Evolutionary conservation across 257 asterid genomes (phyloP).

Genomic region (Vinca minor): DNA sequence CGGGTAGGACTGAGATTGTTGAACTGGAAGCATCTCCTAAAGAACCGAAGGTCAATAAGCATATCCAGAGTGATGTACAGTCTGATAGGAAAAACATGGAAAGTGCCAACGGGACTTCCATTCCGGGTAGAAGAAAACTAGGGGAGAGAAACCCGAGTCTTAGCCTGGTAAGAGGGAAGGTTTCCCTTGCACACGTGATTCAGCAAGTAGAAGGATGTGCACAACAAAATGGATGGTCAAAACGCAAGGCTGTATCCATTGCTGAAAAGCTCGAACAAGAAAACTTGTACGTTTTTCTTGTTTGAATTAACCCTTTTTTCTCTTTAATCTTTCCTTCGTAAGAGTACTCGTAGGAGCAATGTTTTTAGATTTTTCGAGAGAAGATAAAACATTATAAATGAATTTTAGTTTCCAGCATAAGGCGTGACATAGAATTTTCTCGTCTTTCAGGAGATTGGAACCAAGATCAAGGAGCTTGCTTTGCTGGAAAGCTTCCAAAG

Average conservation of each 20-base stretch:
- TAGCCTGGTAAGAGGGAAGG: constrained; percentile 77
- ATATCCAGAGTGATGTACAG: constrained; percentile 4
- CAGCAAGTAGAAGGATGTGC: constrained; percentile 76
- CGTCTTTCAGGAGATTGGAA: constrained; percentile 66
- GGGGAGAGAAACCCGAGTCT: constrained; percentile 54
- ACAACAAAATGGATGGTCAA: constrained; percentile 71
- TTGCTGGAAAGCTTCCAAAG: constrained; percentile 71
- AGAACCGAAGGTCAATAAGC: constrained; percentile 10
- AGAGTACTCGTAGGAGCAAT: not conserved
- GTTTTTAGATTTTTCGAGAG: not conserved
- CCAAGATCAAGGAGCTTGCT: constrained; percentile 75
- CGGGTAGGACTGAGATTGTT: constrained; percentile 51
- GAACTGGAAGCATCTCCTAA: constrained; percentile 45
- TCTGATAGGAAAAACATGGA: constrained; percentile 16
- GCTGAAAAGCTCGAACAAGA: constrained; percentile 97
- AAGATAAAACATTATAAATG: not conserved
- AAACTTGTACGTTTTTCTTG: constrained; percentile 68
- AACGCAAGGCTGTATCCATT: constrained; percentile 75
- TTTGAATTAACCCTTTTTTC: constrained; percentile 6
- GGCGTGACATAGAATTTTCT: constrained; percentile 3
- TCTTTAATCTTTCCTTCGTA: not conserved
- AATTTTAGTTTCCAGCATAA: not conserved
- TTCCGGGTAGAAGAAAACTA: constrained; percentile 29
- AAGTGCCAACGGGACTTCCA: constrained; percentile 10
- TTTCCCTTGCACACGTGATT: constrained; percentile 86